Evolutionary conservation across 169 alveolate species (phyloP).

Genomic region (Theileria luwenshuni): DNA sequence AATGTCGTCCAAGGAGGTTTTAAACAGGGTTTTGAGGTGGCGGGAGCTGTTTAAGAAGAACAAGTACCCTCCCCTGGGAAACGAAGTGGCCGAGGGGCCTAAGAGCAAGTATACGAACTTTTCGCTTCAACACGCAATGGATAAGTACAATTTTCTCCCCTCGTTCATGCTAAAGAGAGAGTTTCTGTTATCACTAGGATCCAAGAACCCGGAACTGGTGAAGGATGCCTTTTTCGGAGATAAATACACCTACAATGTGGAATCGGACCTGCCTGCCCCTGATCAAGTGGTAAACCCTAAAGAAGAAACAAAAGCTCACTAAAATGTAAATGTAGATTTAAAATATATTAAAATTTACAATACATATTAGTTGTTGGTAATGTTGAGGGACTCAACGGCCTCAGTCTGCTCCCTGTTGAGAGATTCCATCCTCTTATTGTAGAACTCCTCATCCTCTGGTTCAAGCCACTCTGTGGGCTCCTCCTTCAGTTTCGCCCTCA

Average conservation of each 20-base stretch:
- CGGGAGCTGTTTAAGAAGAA: slow-evolving; percentile 28
- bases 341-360: neutral
- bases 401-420: slow-evolving; percentile 62
- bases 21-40: slow-evolving; percentile 59
- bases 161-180: slow-evolving; percentile 51
- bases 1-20: slow-evolving; percentile 45
- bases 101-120: slow-evolving; percentile 70
- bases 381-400: slow-evolving; percentile 27
- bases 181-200: slow-evolving; percentile 39
- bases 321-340: slow-evolving; percentile 4
- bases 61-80: slow-evolving; percentile 66
- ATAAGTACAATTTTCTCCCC: slow-evolving; percentile 68
- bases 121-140: slow-evolving; percentile 70
- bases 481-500: slow-evolving; percentile 85
- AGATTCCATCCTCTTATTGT: slow-evolving; percentile 80
- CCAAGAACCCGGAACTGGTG: slow-evolving; percentile 64
- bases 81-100: slow-evolving; percentile 69
- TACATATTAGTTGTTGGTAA: slow-evolving; percentile 16
- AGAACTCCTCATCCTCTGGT: slow-evolving; percentile 87
- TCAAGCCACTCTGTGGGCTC: slow-evolving; percentile 91
- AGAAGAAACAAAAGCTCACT: slow-evolving; percentile 23
- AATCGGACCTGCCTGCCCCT: slow-evolving; percentile 52
- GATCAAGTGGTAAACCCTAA: slow-evolving; percentile 5
- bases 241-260: slow-evolving; percentile 46
- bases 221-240: slow-evolving; percentile 60